Evolutionary conservation across 805 yeast species (phyloP).

Genomic region (Yarrowia divulgata): DNA sequence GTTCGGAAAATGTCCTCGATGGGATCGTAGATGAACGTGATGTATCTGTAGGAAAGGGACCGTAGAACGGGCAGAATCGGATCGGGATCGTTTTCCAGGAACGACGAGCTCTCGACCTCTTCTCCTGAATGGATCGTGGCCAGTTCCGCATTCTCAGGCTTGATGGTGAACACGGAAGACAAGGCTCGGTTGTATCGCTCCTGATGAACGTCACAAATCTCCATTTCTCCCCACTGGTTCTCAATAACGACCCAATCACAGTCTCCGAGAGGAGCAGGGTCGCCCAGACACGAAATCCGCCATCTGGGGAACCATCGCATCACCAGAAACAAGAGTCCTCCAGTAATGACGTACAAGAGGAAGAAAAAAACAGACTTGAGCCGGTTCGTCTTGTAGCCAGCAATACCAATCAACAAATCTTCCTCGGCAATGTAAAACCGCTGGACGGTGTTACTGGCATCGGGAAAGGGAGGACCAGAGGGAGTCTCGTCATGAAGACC

Average conservation of each 20-base stretch:
- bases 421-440: constrained; percentile 94
- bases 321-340: constrained; percentile 75
- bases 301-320: constrained; percentile 87
- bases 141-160: constrained; percentile 22
- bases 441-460: constrained; percentile 54
- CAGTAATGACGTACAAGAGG: constrained; percentile 61
- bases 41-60: constrained; percentile 80
- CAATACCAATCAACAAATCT: constrained; percentile 92
- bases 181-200: constrained; percentile 73
- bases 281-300: constrained; percentile 71
- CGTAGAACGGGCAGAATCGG: constrained; percentile 75
- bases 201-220: constrained; percentile 62
- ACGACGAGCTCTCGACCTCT: constrained; percentile 40
- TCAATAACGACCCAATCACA: constrained; percentile 95
- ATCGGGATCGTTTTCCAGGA: constrained; percentile 53
- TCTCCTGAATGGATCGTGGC: constrained; percentile 41
- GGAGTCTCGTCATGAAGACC: constrained; percentile 32
- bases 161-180: constrained; percentile 64
- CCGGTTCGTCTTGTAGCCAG: constrained; percentile 74
- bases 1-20: constrained; percentile 84
- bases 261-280: constrained; percentile 69
- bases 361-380: constrained; percentile 59
- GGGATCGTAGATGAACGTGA: constrained; percentile 84
- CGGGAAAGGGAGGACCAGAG: constrained; percentile 19
- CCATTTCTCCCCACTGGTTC: constrained; percentile 89